Conservation (phyloP, 805 yeast genomes). For the Wickerhamomyces silvicola region DNA sequence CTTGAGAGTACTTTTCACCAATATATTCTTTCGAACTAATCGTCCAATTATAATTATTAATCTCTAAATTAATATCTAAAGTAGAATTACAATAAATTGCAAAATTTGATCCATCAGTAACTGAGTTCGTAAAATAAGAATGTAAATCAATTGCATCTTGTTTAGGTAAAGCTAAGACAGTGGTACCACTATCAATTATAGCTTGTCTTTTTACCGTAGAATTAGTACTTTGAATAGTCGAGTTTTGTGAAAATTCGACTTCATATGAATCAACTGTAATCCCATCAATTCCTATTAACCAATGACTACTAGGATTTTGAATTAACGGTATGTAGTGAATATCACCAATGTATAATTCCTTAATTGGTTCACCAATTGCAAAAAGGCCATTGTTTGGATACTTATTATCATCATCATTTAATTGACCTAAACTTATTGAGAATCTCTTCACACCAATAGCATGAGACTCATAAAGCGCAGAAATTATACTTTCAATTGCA, state of each 20-base stretch:
- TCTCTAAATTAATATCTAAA: slow-evolving; percentile 30
- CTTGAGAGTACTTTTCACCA: slow-evolving; percentile 38
- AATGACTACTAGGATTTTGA: slow-evolving; percentile 32
- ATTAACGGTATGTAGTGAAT: slow-evolving; percentile 34
- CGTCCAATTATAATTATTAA: slow-evolving; percentile 41
- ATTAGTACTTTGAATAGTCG: slow-evolving; percentile 2
- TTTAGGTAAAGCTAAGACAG: slow-evolving; percentile 49
- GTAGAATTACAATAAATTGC: slow-evolving; percentile 54
- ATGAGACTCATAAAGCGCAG: slow-evolving; percentile 29
- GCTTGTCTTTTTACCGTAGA: slow-evolving; percentile 30
- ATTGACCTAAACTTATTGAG: slow-evolving; percentile 37
- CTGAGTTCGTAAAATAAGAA: slow-evolving; percentile 40
- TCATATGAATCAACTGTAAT: slow-evolving; percentile 29
- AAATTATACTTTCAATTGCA: slow-evolving; percentile 32
- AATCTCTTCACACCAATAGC: slow-evolving; percentile 33
- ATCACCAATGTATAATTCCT: slow-evolving; percentile 33
- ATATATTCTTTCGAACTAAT: slow-evolving; percentile 38
- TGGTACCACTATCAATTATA: slow-evolving; percentile 62
- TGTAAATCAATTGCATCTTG: slow-evolving; percentile 50
- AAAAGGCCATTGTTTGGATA: slow-evolving; percentile 34
- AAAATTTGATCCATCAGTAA: slow-evolving; percentile 57
- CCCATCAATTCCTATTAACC: slow-evolving; percentile 42
- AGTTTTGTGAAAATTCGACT: slow-evolving; percentile 27
- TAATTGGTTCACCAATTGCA: slow-evolving; percentile 35
- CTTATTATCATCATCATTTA: slow-evolving; percentile 19